Evolutionary conservation across 2,329 filamentous ascomycete species (phyloP).

Genomic region (Cryphonectria japonica): DNA sequence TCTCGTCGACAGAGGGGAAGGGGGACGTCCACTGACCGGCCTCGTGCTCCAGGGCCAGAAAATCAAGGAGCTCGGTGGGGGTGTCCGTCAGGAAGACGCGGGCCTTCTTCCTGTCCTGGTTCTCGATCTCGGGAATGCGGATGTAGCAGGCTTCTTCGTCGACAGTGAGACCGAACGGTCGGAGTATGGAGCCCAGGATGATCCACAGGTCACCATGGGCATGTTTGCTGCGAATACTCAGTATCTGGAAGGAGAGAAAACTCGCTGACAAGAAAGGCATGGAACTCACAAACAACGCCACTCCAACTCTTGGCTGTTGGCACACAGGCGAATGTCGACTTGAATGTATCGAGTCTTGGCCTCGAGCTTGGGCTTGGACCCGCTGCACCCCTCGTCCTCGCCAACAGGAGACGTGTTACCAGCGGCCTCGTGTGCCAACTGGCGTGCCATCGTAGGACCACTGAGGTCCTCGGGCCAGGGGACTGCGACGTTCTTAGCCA

Average conservation of each 20-base stretch:
- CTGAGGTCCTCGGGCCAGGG: constrained; percentile 49
- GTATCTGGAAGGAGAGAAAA: neutral
- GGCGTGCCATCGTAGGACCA: constrained; percentile 1
- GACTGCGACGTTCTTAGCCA: constrained; percentile 53
- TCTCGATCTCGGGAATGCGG: constrained; percentile 70
- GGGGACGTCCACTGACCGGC: constrained; percentile 52
- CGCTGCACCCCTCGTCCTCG: neutral
- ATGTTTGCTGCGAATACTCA: constrained; percentile 49
- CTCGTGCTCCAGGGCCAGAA: constrained; percentile 63
- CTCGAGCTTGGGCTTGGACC: neutral
- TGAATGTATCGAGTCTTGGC: constrained; percentile 57
- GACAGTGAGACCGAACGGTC: constrained; percentile 67
- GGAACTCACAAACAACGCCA: constrained; percentile 63
- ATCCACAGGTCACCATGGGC: constrained; percentile 75
- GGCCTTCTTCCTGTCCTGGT: constrained; percentile 56
- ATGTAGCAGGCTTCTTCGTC: constrained; percentile 67
- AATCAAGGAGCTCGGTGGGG: constrained; percentile 58
- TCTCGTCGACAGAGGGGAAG: constrained; percentile 56
- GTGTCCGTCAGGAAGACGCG: constrained; percentile 64
- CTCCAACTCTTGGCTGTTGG: constrained; percentile 45
- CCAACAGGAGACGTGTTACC: neutral
- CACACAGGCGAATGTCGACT: constrained; percentile 67
- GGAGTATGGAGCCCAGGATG: constrained; percentile 64
- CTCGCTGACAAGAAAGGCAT: neutral
- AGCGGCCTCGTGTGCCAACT: neutral